A percentile compares a stretch with the other conserved stretches of the same genome.
phyloP scores from a whole-genome alignment of 106 monocot genomes.

The Dendrobium nobile region DNA sequence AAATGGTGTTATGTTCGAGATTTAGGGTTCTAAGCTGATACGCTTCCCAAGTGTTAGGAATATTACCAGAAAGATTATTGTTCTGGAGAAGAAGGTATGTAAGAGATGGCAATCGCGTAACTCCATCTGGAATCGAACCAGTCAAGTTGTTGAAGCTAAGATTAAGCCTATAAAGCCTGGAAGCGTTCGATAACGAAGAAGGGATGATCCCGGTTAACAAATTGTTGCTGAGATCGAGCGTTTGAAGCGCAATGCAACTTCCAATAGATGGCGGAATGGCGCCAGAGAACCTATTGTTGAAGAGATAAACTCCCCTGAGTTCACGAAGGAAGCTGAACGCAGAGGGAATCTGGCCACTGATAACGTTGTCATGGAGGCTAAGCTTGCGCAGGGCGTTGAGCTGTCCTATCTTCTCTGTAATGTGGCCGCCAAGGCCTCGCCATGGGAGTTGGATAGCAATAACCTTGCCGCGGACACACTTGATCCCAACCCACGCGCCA shows the following conservation, averaged over 20 bases:
- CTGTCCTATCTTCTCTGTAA: conserved; percentile 66
- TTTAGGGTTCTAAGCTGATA: conserved; percentile 37
- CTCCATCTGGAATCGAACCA: conserved; percentile 42
- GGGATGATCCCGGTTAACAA: conserved; percentile 48
- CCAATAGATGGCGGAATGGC: conserved; percentile 52
- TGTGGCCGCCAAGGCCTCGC: conserved; percentile 44
- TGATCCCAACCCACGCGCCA: conserved; percentile 77
- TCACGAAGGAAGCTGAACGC: conserved; percentile 47
- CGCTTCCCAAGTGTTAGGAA: conserved; percentile 25
- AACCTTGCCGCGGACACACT: conserved; percentile 70
- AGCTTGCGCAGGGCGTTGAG: conserved; percentile 60
- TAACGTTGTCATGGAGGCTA: conserved; percentile 70
- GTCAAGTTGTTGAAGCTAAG: conserved; percentile 70
- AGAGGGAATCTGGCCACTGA: conserved; percentile 54
- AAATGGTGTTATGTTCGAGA: conserved; percentile 41
- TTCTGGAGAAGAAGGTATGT: conserved; percentile 21
- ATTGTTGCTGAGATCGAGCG: conserved; percentile 65
- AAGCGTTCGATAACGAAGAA: conserved; percentile 31
- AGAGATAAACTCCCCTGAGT: conserved; percentile 75
- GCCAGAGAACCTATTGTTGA: conserved; percentile 75
- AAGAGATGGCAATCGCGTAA: conserved; percentile 19
- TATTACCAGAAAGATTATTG: conserved; percentile 46
- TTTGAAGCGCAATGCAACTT: conserved; percentile 37
- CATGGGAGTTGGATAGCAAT: conserved; percentile 77
- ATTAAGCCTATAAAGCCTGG: conserved; percentile 54